phyloP scores from a whole-genome alignment of 768 basidiomycete genomes.

The Leccinum subgranulosum region DNA sequence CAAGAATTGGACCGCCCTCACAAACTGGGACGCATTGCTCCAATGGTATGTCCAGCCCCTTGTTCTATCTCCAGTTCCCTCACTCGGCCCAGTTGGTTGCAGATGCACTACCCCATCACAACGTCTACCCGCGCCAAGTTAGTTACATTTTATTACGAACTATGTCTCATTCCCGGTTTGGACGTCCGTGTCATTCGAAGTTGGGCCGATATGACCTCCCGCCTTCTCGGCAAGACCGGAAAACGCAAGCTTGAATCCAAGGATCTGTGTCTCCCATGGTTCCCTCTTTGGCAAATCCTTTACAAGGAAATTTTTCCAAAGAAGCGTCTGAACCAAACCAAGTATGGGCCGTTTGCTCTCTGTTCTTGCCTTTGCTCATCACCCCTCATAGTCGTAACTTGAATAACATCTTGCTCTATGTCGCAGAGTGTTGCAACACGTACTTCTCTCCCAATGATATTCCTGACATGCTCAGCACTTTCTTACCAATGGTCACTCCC shows the following conservation, averaged over 20 bases:
- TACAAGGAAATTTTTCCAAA: conserved; percentile 77
- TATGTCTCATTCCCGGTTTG: conserved; percentile 73
- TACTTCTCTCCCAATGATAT: conserved; percentile 69
- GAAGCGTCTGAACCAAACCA: conserved; percentile 53
- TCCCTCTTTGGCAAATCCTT: conserved; percentile 70
- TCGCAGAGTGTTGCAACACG: conserved; percentile 69
- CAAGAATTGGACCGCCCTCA: conserved; percentile 70
- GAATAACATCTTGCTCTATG: conserved; percentile 67
- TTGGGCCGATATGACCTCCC: conserved; percentile 78
- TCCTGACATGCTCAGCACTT: conserved; percentile 64
- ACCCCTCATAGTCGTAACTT: conserved; percentile 50
- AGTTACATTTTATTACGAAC: conserved; percentile 71
- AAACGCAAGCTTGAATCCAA: conserved; percentile 62
- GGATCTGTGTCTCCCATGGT: conserved; percentile 72
- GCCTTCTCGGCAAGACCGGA: conserved; percentile 65
- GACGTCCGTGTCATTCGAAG: conserved; percentile 67
- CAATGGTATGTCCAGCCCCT: conserved; percentile 56
- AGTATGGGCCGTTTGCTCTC: conserved; percentile 39
- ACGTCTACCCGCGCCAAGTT: conserved; percentile 69
- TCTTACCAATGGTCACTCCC: conserved; percentile 68
- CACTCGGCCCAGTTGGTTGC: conserved; percentile 59
- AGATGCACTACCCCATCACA: conserved; percentile 76
- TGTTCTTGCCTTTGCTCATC: neutral
- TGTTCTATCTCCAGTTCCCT: neutral
- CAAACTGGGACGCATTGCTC: conserved; percentile 76